phyloP scores from a whole-genome alignment of 176 grass and related monocot species.

The Echinochloa phyllopogon region DNA sequence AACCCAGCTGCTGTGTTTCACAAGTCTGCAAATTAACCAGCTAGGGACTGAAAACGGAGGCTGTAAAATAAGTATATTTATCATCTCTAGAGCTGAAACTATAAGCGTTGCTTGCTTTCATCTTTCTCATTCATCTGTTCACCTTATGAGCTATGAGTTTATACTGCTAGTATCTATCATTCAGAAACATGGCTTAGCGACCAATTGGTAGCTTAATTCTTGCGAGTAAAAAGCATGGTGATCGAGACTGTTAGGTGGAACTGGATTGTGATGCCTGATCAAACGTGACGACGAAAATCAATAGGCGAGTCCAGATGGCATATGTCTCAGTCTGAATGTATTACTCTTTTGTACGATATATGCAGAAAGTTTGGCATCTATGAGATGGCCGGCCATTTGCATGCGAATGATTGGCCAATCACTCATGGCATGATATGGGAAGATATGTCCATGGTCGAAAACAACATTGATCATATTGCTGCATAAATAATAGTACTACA shows the following conservation, averaged over 20 bases:
- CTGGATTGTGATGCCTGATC: constrained; percentile 8
- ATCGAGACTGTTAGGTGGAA: neutral
- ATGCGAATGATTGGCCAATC: constrained; percentile 15
- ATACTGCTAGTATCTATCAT: neutral
- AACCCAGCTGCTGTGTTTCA: neutral
- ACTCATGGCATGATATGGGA: neutral
- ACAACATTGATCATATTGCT: neutral
- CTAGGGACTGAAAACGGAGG: neutral
- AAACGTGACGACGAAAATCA: neutral
- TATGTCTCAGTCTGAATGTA: neutral
- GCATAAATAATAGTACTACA: neutral
- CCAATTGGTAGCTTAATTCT: neutral
- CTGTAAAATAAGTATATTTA: too few species aligned
- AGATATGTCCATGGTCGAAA: neutral
- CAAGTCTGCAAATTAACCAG: neutral
- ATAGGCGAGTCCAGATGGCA: too few species aligned
- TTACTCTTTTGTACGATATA: neutral
- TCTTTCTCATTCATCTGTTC: neutral
- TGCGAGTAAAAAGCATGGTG: neutral
- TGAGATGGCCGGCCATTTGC: neutral
- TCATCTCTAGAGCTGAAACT: neutral
- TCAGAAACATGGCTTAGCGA: neutral
- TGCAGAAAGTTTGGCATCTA: neutral
- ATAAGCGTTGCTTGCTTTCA: neutral
- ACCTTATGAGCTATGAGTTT: too few species aligned